phyloP scores from a whole-genome alignment of 1,284 basidiomycete genomes.

The Moesziomyces sp. region DNA sequence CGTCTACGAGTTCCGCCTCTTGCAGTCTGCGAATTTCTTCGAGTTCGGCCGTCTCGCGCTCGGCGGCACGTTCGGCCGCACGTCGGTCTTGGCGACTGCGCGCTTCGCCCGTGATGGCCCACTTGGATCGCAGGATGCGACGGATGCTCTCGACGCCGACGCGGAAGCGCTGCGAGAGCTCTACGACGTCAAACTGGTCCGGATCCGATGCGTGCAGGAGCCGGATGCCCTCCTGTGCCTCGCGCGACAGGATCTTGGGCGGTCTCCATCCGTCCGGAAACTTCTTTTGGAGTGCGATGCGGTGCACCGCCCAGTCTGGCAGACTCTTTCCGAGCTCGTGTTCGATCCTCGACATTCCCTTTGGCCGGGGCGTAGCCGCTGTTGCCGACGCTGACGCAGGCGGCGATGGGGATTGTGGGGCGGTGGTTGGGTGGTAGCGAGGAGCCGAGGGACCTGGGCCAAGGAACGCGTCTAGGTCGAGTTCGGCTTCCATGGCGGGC shows the following conservation, averaged over 20 bases:
- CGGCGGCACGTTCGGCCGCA: constrained; percentile 28
- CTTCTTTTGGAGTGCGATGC: constrained; percentile 55
- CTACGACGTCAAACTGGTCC: constrained; percentile 47
- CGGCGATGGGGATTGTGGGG: not conserved
- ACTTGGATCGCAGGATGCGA: constrained; percentile 54
- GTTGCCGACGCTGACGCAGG: constrained; percentile 8
- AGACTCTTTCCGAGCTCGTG: constrained; percentile 52
- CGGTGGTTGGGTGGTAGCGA: constrained; percentile 11
- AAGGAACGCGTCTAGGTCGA: constrained; percentile 53
- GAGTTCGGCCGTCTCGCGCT: constrained; percentile 36
- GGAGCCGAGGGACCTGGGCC: constrained; percentile 40
- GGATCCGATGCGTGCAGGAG: constrained; percentile 59
- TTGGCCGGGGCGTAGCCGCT: constrained; percentile 26
- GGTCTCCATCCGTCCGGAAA: constrained; percentile 65
- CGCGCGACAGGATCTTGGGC: constrained; percentile 59
- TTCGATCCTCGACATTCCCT: constrained; percentile 59
- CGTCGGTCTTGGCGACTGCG: constrained; percentile 39
- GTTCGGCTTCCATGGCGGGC: constrained; percentile 25
- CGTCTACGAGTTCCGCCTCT: constrained; percentile 30
- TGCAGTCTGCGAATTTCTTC: constrained; percentile 32
- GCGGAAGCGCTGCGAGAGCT: constrained; percentile 55
- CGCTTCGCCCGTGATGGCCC: constrained; percentile 31
- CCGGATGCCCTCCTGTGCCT: constrained; percentile 63
- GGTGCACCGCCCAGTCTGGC: constrained; percentile 57
- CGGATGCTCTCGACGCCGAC: constrained; percentile 60